Evolutionary conservation across 768 basidiomycete genomes (phyloP), one percentile per base, ranked within the genome.

Genomic region (Boletus pseudopeckii): DNA sequence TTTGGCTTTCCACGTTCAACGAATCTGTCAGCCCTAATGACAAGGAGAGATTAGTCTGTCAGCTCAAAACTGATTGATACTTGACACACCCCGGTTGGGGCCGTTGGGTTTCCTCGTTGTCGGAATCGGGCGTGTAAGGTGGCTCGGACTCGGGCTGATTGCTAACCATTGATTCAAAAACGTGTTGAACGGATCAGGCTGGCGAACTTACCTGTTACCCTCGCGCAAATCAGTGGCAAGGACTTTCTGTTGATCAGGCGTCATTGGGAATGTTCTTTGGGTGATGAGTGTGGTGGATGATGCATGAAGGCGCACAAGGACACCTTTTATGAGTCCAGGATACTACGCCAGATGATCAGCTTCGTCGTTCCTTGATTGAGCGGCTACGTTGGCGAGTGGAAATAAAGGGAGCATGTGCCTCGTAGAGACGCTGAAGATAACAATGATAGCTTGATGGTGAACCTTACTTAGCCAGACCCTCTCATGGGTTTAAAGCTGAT

Each of bases 311-410:
- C 9, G 1, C 30, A 32, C 54, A 39, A 49, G 33, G 36, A 64
- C 18, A 33, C 4, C 47, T 40, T 56, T 54, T 67, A 65, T 54
- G 22, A 58, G 52, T 53, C 32, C 18, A 67, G 60, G 57, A 28
- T 20, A 15, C 17, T 26, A 26, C 17, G 7, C 22, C 4, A 18
- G 8, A 44, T 4, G 17, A 47, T 36, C 54, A 48, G 2, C 47
- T 58, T 54, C 54, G 43, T 14, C n/a, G 32, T 18, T 26, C 7
- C 33, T 52, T 52, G 52, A 57, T 59, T 26, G 36, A 8, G 45
- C 46, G 55, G 42, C 54, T 45, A 37, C n/a, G 24, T 18, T 34
- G 46, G 59, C 18, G 42, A 18, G 49, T 36, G 53, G 58, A 42
- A 24, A 57, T 57, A 24, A 26, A 20, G 24, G 6, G 34, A 33